Evolutionary conservation across 192 early-diverging fungal species (phyloP).

Genomic region (Cladochytrium replicatum): DNA sequence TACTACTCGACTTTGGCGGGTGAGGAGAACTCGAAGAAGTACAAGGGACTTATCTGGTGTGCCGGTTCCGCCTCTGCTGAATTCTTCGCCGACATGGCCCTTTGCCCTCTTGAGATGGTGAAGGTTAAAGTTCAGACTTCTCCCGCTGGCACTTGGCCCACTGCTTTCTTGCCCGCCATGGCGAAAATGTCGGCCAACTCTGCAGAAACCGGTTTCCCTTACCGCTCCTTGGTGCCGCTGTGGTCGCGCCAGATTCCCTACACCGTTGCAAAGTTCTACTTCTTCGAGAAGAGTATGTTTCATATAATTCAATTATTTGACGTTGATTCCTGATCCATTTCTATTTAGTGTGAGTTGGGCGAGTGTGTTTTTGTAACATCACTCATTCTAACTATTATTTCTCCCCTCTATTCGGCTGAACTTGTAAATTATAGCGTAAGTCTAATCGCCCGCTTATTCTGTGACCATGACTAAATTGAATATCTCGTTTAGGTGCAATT

Average conservation of each 20-base stretch:
- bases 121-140: constrained; percentile 84
- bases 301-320: background rate
- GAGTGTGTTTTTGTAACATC: no score
- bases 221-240: constrained; percentile 51
- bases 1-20: constrained; percentile 49
- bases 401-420: no score
- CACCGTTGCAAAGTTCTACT: constrained; percentile 78
- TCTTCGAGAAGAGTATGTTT: constrained; percentile 56
- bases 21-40: constrained; percentile 57
- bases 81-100: constrained; percentile 68
- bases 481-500: no score
- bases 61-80: constrained; percentile 69
- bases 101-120: constrained; percentile 79
- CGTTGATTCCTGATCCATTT: background rate
- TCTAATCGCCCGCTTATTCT: no score
- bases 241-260: constrained; percentile 79
- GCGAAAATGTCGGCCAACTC: constrained; percentile 23
- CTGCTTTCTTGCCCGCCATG: constrained; percentile 48
- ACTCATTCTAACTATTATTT: no score
- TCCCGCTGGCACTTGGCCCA: constrained; percentile 58
- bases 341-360: no score
- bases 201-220: constrained; percentile 48
- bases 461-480: no score
- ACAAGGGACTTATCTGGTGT: constrained; percentile 63
- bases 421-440: no score